These are phyloP conservation scores for Neocatenulostroma microsporum DNA, from an alignment of 2,329 filamentous ascomycete genomes.

Conservation along the genomic window DNA sequence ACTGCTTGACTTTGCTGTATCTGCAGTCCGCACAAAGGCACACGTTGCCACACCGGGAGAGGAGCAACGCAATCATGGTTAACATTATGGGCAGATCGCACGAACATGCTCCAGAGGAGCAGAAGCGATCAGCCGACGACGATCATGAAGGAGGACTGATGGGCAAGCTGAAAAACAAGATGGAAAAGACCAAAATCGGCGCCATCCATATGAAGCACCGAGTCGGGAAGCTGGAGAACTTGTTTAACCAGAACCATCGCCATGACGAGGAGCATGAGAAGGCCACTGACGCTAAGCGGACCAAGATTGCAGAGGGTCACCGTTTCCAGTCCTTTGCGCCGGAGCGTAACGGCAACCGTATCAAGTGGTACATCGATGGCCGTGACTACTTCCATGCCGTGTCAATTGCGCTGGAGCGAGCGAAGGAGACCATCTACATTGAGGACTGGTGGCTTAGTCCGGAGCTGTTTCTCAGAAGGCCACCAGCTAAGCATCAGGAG, in stretches of 20 bases:
- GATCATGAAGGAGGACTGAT: slow-evolving; percentile 6
- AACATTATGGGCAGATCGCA: too few species aligned
- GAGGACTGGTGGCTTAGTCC: slow-evolving; percentile 96
- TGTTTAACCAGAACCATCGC: slow-evolving; percentile 79
- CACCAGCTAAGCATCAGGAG: slow-evolving; percentile 73
- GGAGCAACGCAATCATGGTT: too few species aligned
- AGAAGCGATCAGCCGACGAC: neutral
- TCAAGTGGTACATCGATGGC: slow-evolving; percentile 95
- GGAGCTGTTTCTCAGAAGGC: slow-evolving; percentile 75
- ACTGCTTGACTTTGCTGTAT: too few species aligned
- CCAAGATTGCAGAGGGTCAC: slow-evolving; percentile 61
- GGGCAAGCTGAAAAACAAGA: slow-evolving; percentile 31
- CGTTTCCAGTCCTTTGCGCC: slow-evolving; percentile 89
- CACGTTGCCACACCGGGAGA: too few species aligned
- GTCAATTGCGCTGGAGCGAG: slow-evolving; percentile 78
- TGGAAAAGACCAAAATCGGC: slow-evolving; percentile 44
- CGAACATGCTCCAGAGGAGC: slow-evolving; percentile 1
- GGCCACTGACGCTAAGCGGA: slow-evolving; percentile 71
- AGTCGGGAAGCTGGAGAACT: slow-evolving; percentile 56
- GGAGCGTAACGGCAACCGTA: slow-evolving; percentile 69
- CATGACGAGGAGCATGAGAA: slow-evolving; percentile 92
- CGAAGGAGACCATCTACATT: slow-evolving; percentile 91
- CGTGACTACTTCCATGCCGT: slow-evolving; percentile 93
- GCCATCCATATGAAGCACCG: slow-evolving; percentile 55
- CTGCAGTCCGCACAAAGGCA: too few species aligned